Conservation (phyloP, 441 rosid genomes). For the Populus hybrid region DNA sequence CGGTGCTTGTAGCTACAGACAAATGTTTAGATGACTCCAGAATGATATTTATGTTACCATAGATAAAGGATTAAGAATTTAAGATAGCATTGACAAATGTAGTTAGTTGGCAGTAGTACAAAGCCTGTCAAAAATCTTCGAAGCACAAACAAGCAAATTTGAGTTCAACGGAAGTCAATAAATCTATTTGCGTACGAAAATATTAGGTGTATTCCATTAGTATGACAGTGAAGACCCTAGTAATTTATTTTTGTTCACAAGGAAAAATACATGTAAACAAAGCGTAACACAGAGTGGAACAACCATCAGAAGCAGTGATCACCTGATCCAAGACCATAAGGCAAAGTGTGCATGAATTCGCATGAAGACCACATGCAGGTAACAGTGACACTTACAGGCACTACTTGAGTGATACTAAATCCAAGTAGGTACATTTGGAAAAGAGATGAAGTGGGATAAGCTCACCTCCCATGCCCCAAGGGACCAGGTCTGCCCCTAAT, state of each 20-base stretch:
- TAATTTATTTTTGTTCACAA: too few relatives aligned
- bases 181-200: too few relatives aligned
- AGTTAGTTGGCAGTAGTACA: neutral
- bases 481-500: neutral
- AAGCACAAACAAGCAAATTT: neutral
- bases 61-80: neutral
- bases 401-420: neutral
- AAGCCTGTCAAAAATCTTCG: neutral
- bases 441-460: neutral
- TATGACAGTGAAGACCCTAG: too few relatives aligned
- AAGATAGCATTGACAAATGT: neutral
- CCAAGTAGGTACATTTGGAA: neutral
- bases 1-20: too few relatives aligned
- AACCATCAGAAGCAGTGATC: neutral
- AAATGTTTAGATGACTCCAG: neutral
- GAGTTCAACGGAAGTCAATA: too few relatives aligned
- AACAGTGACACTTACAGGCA: neutral
- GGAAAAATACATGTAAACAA: neutral
- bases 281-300: neutral
- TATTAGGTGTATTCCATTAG: too few relatives aligned
- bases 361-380: neutral
- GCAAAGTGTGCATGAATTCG: neutral
- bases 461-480: neutral
- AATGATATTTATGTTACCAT: neutral
- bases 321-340: neutral